Evolutionary conservation across 495 filamentous ascomycete genomes (phyloP).

Genomic region (Astrocystis sublimbata): DNA sequence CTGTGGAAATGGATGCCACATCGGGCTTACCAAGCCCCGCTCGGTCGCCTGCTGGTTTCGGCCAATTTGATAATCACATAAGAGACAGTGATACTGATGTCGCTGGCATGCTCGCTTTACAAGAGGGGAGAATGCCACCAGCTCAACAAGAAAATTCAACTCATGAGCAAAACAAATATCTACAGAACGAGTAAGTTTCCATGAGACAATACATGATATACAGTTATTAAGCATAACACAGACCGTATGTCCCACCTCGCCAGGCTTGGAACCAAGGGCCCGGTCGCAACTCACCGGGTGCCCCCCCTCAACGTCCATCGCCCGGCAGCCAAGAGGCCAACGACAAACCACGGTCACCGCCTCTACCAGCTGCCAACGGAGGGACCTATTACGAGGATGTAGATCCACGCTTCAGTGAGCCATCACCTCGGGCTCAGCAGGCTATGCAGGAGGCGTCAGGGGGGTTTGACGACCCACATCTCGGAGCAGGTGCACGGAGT

Average conservation of each 20-base stretch:
- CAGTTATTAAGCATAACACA: slow-evolving; percentile 28
- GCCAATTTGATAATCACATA: slow-evolving; percentile 50
- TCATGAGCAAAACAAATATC: slow-evolving; percentile 69
- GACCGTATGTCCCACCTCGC: slow-evolving; percentile 65
- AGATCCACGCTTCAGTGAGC: slow-evolving; percentile 75
- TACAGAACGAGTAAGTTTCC: slow-evolving; percentile 67
- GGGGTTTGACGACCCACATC: slow-evolving; percentile 54
- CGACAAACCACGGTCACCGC: slow-evolving; percentile 32
- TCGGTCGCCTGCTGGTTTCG: slow-evolving; percentile 40
- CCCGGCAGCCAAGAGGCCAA: slow-evolving; percentile 44
- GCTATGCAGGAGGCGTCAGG: slow-evolving; percentile 33
- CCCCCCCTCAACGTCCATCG: slow-evolving; percentile 39
- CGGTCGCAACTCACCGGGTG: slow-evolving; percentile 44
- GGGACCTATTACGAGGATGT: slow-evolving; percentile 89
- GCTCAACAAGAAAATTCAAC: slow-evolving; percentile 45
- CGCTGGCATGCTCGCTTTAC: slow-evolving; percentile 66
- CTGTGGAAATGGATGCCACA: slow-evolving; percentile 79
- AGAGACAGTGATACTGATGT: slow-evolving; percentile 69
- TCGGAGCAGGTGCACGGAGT: slow-evolving; percentile 66
- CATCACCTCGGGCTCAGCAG: slow-evolving; percentile 32
- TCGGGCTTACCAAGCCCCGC: slow-evolving; percentile 58
- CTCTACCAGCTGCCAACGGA: slow-evolving; percentile 39
- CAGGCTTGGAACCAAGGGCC: slow-evolving; percentile 56
- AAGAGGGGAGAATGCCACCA: slow-evolving; percentile 53
- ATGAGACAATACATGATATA: background rate